A percentile compares a stretch with the other conserved stretches of the same genome.
Evolutionary conservation across 1,139 yeast species (phyloP).

Genomic region (Nakaseomyces bracarensis): DNA sequence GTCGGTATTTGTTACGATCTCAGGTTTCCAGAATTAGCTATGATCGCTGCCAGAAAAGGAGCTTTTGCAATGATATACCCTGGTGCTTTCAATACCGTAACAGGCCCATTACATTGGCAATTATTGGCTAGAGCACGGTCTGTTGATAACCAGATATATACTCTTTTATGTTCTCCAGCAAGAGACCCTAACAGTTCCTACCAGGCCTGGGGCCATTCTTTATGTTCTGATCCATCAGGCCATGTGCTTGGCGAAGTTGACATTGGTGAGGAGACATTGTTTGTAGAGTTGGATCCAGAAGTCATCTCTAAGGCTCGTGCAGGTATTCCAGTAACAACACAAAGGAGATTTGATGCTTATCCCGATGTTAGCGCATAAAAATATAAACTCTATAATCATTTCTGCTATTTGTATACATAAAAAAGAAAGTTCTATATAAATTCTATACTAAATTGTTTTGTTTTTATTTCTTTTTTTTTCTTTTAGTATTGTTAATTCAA

Average conservation of each 20-base stretch:
- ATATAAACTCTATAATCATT: background rate
- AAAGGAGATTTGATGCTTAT: slow-evolving; percentile 81
- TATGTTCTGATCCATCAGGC: slow-evolving; percentile 84
- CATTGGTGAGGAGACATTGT: slow-evolving; percentile 71
- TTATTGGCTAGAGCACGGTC: slow-evolving; percentile 80
- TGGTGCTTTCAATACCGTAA: slow-evolving; percentile 91
- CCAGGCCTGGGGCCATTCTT: slow-evolving; percentile 89
- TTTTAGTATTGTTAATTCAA: no score
- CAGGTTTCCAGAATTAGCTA: slow-evolving; percentile 85
- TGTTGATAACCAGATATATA: slow-evolving; percentile 78
- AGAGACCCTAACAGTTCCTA: slow-evolving; percentile 60
- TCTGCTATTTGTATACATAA: no score
- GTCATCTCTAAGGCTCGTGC: slow-evolving; percentile 53
- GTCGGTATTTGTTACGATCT: slow-evolving; percentile 90
- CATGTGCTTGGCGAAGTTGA: slow-evolving; percentile 74
- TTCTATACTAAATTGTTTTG: no score
- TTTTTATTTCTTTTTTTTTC: no score
- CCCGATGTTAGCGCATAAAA: slow-evolving; percentile 41
- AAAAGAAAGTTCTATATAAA: background rate
- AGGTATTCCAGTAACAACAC: slow-evolving; percentile 69
- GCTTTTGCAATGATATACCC: slow-evolving; percentile 91
- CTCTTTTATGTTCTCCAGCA: slow-evolving; percentile 81
- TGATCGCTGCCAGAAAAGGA: slow-evolving; percentile 62
- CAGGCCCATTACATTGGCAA: slow-evolving; percentile 95
- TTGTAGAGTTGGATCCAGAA: slow-evolving; percentile 68